These are phyloP conservation scores for Geranomyces michiganensis DNA, from an alignment of 192 early-diverging fungal species.

Conservation along the genomic window DNA sequence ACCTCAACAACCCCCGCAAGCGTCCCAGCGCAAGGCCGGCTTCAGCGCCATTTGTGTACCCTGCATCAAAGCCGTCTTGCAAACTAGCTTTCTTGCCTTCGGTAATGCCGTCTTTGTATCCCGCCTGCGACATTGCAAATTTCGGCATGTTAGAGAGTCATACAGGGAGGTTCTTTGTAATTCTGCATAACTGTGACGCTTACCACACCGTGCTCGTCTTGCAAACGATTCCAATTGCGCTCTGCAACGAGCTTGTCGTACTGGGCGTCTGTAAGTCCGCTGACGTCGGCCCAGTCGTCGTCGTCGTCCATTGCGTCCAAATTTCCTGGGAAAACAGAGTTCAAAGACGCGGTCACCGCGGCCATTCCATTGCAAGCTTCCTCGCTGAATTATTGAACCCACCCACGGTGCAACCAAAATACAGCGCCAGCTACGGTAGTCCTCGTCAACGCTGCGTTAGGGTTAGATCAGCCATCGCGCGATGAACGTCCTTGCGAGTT, in stretches of 20 bases:
- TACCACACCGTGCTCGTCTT: conserved; percentile 68
- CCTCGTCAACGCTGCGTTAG: too few relatives aligned
- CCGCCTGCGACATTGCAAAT: conserved; percentile 40
- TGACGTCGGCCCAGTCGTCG: conserved; percentile 56
- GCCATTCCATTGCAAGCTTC: too few relatives aligned
- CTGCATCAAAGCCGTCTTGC: conserved; percentile 66
- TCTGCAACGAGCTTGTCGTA: conserved; percentile 65
- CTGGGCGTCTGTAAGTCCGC: conserved; percentile 42
- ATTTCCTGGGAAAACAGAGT: too few relatives aligned
- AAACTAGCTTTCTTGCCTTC: conserved; percentile 62
- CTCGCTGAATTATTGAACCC: too few relatives aligned
- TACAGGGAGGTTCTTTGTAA: neutral
- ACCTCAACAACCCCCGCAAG: conserved; percentile 55
- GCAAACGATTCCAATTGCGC: conserved; percentile 61
- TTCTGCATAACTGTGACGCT: neutral
- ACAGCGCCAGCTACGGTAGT: too few relatives aligned
- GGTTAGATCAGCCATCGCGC: too few relatives aligned
- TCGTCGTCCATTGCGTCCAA: conserved; percentile 23
- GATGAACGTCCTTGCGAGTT: conserved; percentile 39
- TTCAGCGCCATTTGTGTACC: conserved; percentile 58
- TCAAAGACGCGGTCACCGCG: too few relatives aligned
- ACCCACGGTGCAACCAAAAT: too few relatives aligned
- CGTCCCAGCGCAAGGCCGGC: conserved; percentile 56
- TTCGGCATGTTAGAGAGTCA: too few relatives aligned
- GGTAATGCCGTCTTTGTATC: conserved; percentile 67